Conservation (phyloP, 2,329 filamentous ascomycete genomes). For the Didymella arachidicola region DNA sequence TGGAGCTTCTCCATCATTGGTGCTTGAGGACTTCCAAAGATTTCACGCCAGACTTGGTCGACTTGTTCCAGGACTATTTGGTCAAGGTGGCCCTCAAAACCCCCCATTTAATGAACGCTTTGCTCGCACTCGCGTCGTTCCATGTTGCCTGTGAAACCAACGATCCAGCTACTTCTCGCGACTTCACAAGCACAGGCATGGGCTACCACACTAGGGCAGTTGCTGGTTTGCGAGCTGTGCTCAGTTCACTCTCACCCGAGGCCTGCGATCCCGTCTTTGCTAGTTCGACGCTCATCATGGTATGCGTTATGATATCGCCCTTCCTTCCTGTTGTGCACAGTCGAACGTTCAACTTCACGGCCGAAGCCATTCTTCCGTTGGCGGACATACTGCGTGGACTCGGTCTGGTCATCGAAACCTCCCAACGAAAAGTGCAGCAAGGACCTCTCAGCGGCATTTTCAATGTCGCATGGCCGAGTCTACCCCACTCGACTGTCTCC, state of each 20-base stretch:
- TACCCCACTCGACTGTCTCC: conserved; percentile 11
- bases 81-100: conserved; percentile 22
- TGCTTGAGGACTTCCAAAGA: conserved; percentile 20
- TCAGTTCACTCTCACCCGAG: conserved; percentile 16
- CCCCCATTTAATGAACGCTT: conserved; percentile 27
- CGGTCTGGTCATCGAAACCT: conserved; percentile 13
- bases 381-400: conserved; percentile 24
- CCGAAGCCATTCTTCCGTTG: conserved; percentile 19
- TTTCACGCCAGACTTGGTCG: conserved; percentile 17
- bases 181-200: conserved; percentile 18
- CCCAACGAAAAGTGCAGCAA: conserved; percentile 17
- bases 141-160: conserved; percentile 21
- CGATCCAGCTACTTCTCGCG: conserved; percentile 7
- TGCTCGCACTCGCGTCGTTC: conserved; percentile 23
- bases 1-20: conserved; percentile 26
- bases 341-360: conserved; percentile 9
- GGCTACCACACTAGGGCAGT: conserved; percentile 19
- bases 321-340: conserved; percentile 14
- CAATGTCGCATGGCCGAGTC: conserved; percentile 13
- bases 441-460: conserved; percentile 20
- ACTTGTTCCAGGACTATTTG: conserved; percentile 20
- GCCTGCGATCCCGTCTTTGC: conserved; percentile 21
- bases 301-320: conserved; percentile 24
- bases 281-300: conserved; percentile 23
- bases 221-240: conserved; percentile 11